Evolutionary conservation across 2,329 filamentous ascomycete genomes (phyloP).

Genomic region (Penicillium concentricum): DNA sequence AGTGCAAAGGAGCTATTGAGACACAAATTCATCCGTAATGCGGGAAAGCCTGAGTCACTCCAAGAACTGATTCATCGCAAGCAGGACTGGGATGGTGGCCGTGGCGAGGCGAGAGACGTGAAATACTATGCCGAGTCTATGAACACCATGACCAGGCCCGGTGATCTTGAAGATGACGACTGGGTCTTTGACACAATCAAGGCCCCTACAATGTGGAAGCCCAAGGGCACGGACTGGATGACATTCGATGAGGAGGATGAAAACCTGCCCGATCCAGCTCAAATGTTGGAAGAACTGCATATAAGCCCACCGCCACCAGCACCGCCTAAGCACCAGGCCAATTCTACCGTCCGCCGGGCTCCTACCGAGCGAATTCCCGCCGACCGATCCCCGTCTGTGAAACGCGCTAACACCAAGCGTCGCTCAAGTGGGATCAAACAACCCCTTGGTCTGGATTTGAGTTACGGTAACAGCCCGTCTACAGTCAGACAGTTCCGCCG

Average conservation of each 20-base stretch:
- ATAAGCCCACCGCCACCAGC: constrained; percentile 46
- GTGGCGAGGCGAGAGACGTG: constrained; percentile 66
- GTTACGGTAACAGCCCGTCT: constrained; percentile 88
- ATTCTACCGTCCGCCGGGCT: constrained; percentile 54
- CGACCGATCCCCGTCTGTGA: constrained; percentile 43
- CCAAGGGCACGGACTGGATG: constrained; percentile 52
- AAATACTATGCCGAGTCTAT: constrained; percentile 95
- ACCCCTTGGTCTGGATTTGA: constrained; percentile 84
- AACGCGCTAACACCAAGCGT: constrained; percentile 42
- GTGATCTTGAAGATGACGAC: constrained; percentile 73
- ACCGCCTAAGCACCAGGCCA: constrained; percentile 54
- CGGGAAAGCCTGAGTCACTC: constrained; percentile 82
- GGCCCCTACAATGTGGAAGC: constrained; percentile 59
- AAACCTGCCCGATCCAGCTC: constrained; percentile 28
- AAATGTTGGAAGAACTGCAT: constrained; percentile 41
- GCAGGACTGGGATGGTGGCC: constrained; percentile 76
- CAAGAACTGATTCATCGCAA: constrained; percentile 81
- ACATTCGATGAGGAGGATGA: constrained; percentile 34
- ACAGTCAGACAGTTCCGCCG: constrained; percentile 89
- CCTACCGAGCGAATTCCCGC: constrained; percentile 48
- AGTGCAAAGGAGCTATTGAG: constrained; percentile 82
- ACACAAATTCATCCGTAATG: constrained; percentile 82
- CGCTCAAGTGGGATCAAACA: constrained; percentile 61
- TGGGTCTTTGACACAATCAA: constrained; percentile 97
- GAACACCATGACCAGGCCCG: constrained; percentile 59